These are phyloP conservation scores for Halenospora varia DNA, from an alignment of 495 filamentous ascomycete species.

Conservation along the genomic window DNA sequence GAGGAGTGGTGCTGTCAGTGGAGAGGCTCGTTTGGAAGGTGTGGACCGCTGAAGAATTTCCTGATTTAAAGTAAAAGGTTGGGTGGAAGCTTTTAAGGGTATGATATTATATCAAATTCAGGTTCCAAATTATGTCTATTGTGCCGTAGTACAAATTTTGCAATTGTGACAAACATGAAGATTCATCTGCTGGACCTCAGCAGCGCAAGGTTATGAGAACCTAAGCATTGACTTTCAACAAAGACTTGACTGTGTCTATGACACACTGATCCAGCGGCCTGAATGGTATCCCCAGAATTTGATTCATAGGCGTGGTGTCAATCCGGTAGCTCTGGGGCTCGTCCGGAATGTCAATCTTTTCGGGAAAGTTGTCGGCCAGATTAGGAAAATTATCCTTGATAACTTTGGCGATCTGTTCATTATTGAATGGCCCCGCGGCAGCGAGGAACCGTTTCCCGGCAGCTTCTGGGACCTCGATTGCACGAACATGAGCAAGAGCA, in stretches of 20 bases:
- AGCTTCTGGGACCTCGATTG: conserved; percentile 63
- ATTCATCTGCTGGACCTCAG: too few relatives aligned
- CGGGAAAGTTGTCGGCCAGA: conserved; percentile 52
- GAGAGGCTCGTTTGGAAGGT: too few relatives aligned
- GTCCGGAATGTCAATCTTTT: conserved; percentile 29
- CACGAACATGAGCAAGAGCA: conserved; percentile 63
- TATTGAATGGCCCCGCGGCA: conserved; percentile 57
- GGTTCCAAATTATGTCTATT: too few relatives aligned
- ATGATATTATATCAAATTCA: too few relatives aligned
- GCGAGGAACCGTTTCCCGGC: conserved; percentile 69
- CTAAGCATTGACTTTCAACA: too few relatives aligned
- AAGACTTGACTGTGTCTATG: neutral
- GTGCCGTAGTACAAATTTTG: too few relatives aligned
- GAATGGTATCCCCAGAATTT: neutral
- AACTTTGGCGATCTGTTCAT: conserved; percentile 61
- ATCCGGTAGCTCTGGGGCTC: neutral
- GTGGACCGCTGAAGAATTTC: too few relatives aligned
- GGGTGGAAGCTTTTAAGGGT: too few relatives aligned
- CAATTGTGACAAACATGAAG: too few relatives aligned
- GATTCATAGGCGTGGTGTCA: neutral
- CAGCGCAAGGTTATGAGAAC: too few relatives aligned
- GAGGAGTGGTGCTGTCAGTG: too few relatives aligned
- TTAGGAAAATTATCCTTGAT: conserved; percentile 64
- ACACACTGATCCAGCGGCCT: neutral
- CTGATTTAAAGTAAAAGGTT: too few relatives aligned